Base-by-base conservation (phyloP, 768 basidiomycete genomes). In the Lepiota brunneoincarnata region DNA sequence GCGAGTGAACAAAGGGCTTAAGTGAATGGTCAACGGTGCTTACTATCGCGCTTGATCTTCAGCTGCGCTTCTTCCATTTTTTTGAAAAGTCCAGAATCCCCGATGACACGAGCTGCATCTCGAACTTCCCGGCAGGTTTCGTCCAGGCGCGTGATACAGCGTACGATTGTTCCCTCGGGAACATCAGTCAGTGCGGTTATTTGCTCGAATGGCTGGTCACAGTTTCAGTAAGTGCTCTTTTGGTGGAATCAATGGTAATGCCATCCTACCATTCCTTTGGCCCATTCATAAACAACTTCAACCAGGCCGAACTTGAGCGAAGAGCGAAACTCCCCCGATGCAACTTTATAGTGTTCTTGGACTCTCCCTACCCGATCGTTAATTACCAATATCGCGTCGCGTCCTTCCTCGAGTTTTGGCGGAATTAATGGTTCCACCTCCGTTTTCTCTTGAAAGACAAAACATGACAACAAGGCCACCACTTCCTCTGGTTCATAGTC, bases 221-320 rank as follows among this genome's bases (percentile, higher is more conserved):
- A 21, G 35, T 45, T 4, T 15, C 12, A 12, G 20, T 28, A 2
- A 34, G 43, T 17, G 9, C 0, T 11, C 3, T 21, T n/a, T 43
- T 35, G n/a, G 17, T 17, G 18, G 41, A 35, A 15, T 18, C 12
- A 2, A 47, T 58, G 11, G 11, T 31, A 9, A 4, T 31, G 31
- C 7, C 24, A 7, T 20, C 84, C 61, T 61, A 96, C 96, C 95
- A 96, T 98, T 50, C 97, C 97, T 68, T 89, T 93, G 0, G 97
- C 95, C 97, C 97, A 99, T 69, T 98, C 97, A 65, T 98, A 98
- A 6, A 98, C 97, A 1, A 96, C 97, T 65, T 99, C 96, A 7
- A 92, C 83, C 20, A 99, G 74, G 6, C 97, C 97, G 57, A 89
- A 89, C 68, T 97, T 98, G 61, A 95, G 82, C 54, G 75, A 83